phyloP scores from a whole-genome alignment of 306 rosid species.

The Fragaria iinumae region DNA sequence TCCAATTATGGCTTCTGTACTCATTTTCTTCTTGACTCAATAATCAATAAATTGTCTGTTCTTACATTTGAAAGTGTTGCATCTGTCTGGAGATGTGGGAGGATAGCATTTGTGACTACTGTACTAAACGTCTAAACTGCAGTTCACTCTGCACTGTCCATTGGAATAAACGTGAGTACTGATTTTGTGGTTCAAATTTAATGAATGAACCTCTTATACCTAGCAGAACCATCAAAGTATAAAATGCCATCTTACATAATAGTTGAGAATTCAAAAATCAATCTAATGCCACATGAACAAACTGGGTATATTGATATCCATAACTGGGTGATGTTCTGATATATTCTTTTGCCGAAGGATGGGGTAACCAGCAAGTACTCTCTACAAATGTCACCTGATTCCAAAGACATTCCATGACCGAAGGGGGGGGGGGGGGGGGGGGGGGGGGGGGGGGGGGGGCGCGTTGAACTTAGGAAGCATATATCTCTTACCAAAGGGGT shows the following conservation, averaged over 20 bases:
- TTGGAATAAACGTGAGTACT: background rate
- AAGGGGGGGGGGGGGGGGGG: too few relatives aligned
- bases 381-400: too few relatives aligned
- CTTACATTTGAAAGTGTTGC: background rate
- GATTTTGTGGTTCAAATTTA: background rate
- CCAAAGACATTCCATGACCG: too few relatives aligned
- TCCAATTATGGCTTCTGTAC: constrained; percentile 7
- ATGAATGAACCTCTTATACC: background rate
- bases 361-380: too few relatives aligned
- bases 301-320: background rate
- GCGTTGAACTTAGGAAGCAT: too few relatives aligned
- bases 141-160: background rate
- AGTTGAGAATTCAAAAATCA: background rate
- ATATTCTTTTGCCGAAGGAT: too few relatives aligned
- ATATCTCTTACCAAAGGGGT: too few relatives aligned
- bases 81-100: background rate
- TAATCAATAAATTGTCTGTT: constrained; percentile 21
- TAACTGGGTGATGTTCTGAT: background rate
- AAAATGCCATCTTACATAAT: background rate
- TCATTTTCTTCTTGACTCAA: background rate
- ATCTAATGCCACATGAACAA: background rate
- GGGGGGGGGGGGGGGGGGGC: too few relatives aligned
- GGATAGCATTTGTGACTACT: background rate
- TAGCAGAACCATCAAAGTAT: background rate
- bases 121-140: background rate